phyloP scores from a whole-genome alignment of 768 basidiomycete genomes.

The Tylopilus cervinicoccineus region DNA sequence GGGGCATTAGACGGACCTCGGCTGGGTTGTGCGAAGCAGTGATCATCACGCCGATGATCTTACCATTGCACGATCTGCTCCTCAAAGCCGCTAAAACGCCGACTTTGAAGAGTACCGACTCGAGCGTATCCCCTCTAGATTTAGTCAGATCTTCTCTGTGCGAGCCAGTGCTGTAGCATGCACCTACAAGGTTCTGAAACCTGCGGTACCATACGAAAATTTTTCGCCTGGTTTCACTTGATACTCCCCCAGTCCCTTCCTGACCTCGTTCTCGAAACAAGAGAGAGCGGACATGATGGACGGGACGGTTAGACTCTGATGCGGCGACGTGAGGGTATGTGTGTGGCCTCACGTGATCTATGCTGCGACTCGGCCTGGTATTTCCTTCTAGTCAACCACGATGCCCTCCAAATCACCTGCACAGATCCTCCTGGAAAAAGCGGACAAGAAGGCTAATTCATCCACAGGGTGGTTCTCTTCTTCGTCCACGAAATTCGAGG shows the following conservation, averaged over 20 bases:
- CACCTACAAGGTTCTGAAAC: slow-evolving; percentile 86
- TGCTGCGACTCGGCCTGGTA: background rate
- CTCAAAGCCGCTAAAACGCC: slow-evolving; percentile 87
- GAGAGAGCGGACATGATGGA: slow-evolving; percentile 33
- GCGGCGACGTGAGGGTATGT: background rate
- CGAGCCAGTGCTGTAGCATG: slow-evolving; percentile 3
- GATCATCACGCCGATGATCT: slow-evolving; percentile 95
- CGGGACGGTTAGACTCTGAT: background rate
- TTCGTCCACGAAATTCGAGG: slow-evolving; percentile 80
- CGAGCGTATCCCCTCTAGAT: slow-evolving; percentile 62
- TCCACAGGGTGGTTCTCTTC: slow-evolving; percentile 89
- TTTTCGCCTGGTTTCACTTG: slow-evolving; percentile 65
- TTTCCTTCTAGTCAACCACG: slow-evolving; percentile 11
- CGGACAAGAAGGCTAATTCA: slow-evolving; percentile 87
- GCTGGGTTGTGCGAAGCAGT: slow-evolving; percentile 99
- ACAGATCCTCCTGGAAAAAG: slow-evolving; percentile 74
- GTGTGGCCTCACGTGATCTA: slow-evolving; percentile 14
- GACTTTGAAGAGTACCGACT: slow-evolving; percentile 92
- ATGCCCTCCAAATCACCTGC: slow-evolving; percentile 80
- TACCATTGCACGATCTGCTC: slow-evolving; percentile 89
- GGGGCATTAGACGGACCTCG: slow-evolving; percentile 47
- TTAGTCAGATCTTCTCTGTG: slow-evolving; percentile 6
- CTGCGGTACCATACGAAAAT: slow-evolving; percentile 92
- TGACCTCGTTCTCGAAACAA: slow-evolving; percentile 40
- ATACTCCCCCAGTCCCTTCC: slow-evolving; percentile 52